Evolutionary conservation across 2,329 filamentous ascomycete species (phyloP).

Genomic region (Zopfia rhizophila): DNA sequence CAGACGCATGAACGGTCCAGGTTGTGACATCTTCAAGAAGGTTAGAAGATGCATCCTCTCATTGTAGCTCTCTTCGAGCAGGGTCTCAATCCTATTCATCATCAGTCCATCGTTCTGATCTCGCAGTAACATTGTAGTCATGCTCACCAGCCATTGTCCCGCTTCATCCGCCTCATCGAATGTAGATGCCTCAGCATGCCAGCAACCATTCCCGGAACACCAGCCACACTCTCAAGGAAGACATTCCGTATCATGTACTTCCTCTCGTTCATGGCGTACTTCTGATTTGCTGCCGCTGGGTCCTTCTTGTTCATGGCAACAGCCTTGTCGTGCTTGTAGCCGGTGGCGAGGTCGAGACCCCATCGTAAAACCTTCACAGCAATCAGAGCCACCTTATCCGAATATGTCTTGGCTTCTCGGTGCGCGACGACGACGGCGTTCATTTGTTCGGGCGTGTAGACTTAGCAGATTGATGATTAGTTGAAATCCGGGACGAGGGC

Average conservation of each 20-base stretch:
- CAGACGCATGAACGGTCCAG: conserved; percentile 88
- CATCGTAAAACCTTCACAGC: conserved; percentile 80
- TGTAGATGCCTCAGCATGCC: conserved; percentile 92
- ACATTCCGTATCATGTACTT: conserved; percentile 93
- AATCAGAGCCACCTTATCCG: conserved; percentile 81
- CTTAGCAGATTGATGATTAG: conserved; percentile 48
- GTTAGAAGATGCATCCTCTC: conserved; percentile 93
- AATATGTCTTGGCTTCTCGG: conserved; percentile 74
- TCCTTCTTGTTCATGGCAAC: conserved; percentile 50
- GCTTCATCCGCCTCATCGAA: conserved; percentile 83
- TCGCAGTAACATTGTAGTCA: conserved; percentile 9
- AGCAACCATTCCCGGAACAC: conserved; percentile 95
- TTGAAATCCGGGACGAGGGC: background rate
- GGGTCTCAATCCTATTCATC: conserved; percentile 79
- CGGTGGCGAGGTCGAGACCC: conserved; percentile 84
- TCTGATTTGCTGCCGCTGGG: conserved; percentile 66
- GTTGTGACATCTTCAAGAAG: conserved; percentile 90
- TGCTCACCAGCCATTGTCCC: conserved; percentile 85
- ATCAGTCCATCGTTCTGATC: conserved; percentile 16
- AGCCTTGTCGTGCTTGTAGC: conserved; percentile 76
- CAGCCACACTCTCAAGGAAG: conserved; percentile 94
- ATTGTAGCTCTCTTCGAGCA: conserved; percentile 91
- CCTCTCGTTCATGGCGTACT: conserved; percentile 77
- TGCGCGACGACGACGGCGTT: conserved; percentile 77
- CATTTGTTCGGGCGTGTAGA: conserved; percentile 84